Percentiles rank a stretch among this genome's conserved stretches.
Conservation (phyloP, 2,329 filamentous ascomycete species). For the Colletotrichum sp. region DNA sequence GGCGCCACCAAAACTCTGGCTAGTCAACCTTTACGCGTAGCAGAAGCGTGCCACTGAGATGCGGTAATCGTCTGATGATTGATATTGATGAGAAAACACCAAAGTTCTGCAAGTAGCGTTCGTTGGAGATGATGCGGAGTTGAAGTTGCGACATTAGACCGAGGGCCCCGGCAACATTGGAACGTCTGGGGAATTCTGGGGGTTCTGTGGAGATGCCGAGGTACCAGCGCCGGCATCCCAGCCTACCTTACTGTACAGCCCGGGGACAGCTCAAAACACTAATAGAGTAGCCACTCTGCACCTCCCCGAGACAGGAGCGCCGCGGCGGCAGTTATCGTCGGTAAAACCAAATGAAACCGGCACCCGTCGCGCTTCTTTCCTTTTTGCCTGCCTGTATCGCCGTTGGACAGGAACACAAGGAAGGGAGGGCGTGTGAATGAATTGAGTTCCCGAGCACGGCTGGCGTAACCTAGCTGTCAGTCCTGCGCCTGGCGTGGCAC, state of each 20-base stretch:
- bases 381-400: background rate
- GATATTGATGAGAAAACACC: background rate
- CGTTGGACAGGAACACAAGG: background rate
- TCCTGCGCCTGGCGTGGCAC: background rate
- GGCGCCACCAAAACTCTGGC: background rate
- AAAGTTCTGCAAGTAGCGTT: background rate
- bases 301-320: background rate
- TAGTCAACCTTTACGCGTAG: background rate
- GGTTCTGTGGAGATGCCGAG: conserved; percentile 14
- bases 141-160: background rate
- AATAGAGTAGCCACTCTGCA: background rate
- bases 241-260: too few relatives aligned
- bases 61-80: background rate
- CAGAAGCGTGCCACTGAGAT: background rate
- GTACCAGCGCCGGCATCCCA: background rate
- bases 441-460: background rate
- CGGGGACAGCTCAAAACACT: background rate
- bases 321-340: background rate
- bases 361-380: background rate
- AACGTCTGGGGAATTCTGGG: background rate
- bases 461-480: background rate
- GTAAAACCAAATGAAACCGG: conserved; percentile 21
- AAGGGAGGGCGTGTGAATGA: background rate
- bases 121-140: background rate
- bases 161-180: background rate